A percentile compares a stretch with the other conserved stretches of the same genome.
These are phyloP conservation scores for Acanthamoeba rhysodes DNA, from an alignment of 208 protist species.

Conservation along the genomic window DNA sequence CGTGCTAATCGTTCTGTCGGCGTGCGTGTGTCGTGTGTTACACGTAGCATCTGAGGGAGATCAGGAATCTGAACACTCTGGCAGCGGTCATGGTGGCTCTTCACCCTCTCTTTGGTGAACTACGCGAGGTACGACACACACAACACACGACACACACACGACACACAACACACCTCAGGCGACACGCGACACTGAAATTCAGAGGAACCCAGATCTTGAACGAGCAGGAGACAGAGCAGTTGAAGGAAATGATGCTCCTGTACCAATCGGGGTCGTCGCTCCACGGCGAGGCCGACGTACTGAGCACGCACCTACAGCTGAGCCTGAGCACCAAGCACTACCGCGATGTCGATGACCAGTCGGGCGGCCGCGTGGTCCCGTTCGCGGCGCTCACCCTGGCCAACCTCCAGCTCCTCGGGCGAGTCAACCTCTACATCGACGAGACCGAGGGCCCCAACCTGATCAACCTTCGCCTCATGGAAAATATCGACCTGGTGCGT, in stretches of 20 bases:
- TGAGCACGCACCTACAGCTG: constrained; percentile 23
- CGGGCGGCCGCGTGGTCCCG: background rate
- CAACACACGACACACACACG: background rate
- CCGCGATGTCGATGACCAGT: background rate
- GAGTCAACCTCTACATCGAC: background rate
- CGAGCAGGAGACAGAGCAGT: background rate
- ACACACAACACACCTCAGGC: no score
- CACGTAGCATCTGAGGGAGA: background rate
- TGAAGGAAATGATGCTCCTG: constrained; percentile 12
- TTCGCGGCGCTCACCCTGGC: background rate
- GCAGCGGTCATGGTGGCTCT: background rate
- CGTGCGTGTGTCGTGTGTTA: background rate
- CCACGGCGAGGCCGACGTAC: background rate
- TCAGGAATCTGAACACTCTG: background rate
- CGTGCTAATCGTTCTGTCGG: no score
- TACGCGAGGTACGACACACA: background rate
- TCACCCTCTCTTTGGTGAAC: background rate
- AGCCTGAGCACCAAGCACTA: constrained; percentile 47
- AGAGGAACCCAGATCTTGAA: background rate
- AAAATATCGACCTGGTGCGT: background rate
- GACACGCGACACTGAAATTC: no score
- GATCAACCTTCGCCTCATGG: constrained; percentile 6
- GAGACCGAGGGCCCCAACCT: background rate
- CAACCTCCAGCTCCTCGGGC: background rate
- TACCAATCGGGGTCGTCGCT: background rate